phyloP scores from a whole-genome alignment of 257 asterid genomes.

The Fraxinus excelsior region DNA sequence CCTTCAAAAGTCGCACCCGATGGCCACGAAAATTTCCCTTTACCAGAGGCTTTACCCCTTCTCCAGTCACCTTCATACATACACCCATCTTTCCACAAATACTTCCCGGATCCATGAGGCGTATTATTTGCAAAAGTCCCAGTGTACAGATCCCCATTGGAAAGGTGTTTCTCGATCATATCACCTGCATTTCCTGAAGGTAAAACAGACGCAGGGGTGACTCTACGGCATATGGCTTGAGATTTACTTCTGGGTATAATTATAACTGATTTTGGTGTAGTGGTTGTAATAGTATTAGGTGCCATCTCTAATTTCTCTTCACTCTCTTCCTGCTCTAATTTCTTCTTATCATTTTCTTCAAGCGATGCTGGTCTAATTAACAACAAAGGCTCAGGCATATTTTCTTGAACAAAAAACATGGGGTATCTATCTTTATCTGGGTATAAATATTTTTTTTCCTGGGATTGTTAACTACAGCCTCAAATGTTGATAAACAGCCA shows the following conservation, averaged over 20 bases:
- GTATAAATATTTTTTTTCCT: not conserved
- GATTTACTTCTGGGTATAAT: constrained; percentile 51
- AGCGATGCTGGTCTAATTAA: constrained; percentile 17
- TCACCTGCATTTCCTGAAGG: not conserved
- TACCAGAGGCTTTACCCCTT: constrained; percentile 65
- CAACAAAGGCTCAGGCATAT: constrained; percentile 44
- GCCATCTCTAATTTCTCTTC: constrained; percentile 20
- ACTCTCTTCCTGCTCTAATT: constrained; percentile 6
- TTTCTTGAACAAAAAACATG: not conserved
- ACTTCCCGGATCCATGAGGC: constrained; percentile 73
- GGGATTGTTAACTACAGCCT: constrained; percentile 17
- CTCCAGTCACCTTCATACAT: constrained; percentile 77
- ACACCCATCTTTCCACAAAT: constrained; percentile 72
- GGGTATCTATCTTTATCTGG: not conserved
- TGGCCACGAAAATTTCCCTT: constrained; percentile 67
- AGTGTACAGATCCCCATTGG: constrained; percentile 69
- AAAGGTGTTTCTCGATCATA: constrained; percentile 44
- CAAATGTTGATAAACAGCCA: constrained; percentile 15
- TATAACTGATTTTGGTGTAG: constrained; percentile 51
- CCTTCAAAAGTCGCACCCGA: constrained; percentile 70
- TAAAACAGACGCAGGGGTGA: constrained; percentile 41
- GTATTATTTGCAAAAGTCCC: constrained; percentile 52
- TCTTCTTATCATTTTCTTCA: constrained; percentile 16
- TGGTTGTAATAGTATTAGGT: constrained; percentile 29
- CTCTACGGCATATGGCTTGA: constrained; percentile 50